Conservation (phyloP, 2,329 filamentous ascomycete species). For the Trichoderma endophyticum region DNA sequence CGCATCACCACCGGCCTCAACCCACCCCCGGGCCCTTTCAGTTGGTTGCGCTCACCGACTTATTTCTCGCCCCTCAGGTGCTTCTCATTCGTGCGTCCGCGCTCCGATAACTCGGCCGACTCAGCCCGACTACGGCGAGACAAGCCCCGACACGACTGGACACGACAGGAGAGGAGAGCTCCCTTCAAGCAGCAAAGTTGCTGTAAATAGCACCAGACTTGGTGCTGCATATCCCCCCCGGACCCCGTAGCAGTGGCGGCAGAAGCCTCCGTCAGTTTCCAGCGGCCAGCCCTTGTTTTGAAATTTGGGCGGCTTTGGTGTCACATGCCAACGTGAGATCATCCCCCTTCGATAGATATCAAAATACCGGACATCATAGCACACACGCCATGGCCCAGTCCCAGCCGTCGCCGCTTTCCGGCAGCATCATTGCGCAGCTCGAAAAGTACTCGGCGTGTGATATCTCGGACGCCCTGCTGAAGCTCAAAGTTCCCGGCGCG, state of each 20-base stretch:
- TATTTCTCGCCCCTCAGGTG: neutral
- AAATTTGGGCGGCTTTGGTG: neutral
- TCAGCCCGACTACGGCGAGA: neutral
- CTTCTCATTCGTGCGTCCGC: neutral
- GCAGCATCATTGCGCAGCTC: constrained; percentile 29
- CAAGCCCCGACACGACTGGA: neutral
- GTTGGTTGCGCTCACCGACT: constrained; percentile 14
- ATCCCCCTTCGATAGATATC: neutral
- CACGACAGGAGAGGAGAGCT: neutral
- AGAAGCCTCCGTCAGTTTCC: neutral
- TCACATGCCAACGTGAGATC: constrained; percentile 7
- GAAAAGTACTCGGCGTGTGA: constrained; percentile 49
- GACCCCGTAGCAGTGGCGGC: neutral
- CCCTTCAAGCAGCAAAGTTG: neutral
- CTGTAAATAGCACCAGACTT: neutral
- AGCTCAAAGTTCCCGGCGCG: constrained; percentile 62
- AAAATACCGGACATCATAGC: neutral
- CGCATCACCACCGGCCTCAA: neutral
- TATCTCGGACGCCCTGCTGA: constrained; percentile 70
- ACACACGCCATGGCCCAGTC: constrained; percentile 1
- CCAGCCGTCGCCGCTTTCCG: constrained; percentile 10
- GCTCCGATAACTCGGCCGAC: constrained; percentile 3
- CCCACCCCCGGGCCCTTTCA: neutral
- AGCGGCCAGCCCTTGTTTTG: neutral
- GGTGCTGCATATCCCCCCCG: neutral